Evolutionary conservation across 805 yeast species (phyloP).

Genomic region (Metschnikowia anglica): DNA sequence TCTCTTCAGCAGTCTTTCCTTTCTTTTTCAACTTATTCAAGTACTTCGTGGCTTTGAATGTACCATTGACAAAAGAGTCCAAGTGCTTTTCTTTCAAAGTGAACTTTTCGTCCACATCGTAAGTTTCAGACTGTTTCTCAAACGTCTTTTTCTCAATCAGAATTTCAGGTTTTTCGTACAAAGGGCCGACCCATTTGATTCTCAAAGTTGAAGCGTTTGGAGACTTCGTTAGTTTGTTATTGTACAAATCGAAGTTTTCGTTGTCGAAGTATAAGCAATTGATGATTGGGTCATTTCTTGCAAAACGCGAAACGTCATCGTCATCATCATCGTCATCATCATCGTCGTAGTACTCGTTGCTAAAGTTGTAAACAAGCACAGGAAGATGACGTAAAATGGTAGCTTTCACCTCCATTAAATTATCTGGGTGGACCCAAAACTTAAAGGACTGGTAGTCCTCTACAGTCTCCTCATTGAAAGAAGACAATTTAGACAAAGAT

Average conservation of each 20-base stretch:
- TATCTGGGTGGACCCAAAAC: slow-evolving; percentile 97
- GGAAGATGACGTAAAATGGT: slow-evolving; percentile 91
- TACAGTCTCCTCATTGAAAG: slow-evolving; percentile 38
- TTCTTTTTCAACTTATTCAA: slow-evolving; percentile 62
- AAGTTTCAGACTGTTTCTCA: slow-evolving; percentile 52
- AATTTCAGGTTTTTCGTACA: slow-evolving; percentile 73
- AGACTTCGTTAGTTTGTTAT: slow-evolving; percentile 72
- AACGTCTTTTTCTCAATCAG: slow-evolving; percentile 76
- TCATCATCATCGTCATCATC: slow-evolving; percentile 53
- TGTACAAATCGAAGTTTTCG: slow-evolving; percentile 77
- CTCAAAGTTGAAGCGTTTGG: slow-evolving; percentile 74
- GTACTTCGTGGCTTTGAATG: slow-evolving; percentile 46
- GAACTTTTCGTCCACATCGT: slow-evolving; percentile 61
- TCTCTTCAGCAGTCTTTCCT: slow-evolving; percentile 51
- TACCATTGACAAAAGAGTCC: slow-evolving; percentile 64
- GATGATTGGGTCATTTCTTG: slow-evolving; percentile 59
- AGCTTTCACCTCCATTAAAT: slow-evolving; percentile 91
- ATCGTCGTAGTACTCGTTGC: slow-evolving; percentile 50
- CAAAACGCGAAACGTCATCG: slow-evolving; percentile 23
- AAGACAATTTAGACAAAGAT: slow-evolving; percentile 49
- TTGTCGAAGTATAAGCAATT: slow-evolving; percentile 89
- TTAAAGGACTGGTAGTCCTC: slow-evolving; percentile 63
- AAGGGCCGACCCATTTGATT: slow-evolving; percentile 87
- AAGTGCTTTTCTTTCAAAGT: slow-evolving; percentile 78
- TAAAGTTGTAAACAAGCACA: slow-evolving; percentile 66